Conservation (phyloP, 768 basidiomycete genomes). For the Leccinum subtestaceum region DNA sequence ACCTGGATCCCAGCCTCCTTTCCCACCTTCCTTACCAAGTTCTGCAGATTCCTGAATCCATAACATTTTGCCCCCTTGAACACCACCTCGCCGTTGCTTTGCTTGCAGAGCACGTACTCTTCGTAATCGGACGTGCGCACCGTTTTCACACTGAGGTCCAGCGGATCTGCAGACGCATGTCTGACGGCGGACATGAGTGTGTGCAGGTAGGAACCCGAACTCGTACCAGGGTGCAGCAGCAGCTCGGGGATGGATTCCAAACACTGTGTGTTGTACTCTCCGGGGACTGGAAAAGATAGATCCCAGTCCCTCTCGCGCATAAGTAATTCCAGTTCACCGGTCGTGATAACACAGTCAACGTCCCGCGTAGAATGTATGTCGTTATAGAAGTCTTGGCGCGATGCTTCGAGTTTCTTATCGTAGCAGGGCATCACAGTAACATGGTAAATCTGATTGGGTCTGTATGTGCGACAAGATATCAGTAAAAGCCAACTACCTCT, state of each 20-base stretch:
- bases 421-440: conserved; percentile 99
- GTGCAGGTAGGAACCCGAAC: conserved; percentile 91
- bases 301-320: conserved; percentile 84
- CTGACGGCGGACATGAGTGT: conserved; percentile 62
- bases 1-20: conserved; percentile 75
- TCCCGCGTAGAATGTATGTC: conserved; percentile 81
- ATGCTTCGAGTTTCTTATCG: conserved; percentile 99
- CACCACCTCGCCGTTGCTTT: conserved; percentile 53
- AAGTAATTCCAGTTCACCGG: conserved; percentile 86
- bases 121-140: conserved; percentile 78
- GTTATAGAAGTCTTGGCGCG: conserved; percentile 88
- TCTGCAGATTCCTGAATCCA: conserved; percentile 96
- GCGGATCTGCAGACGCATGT: conserved; percentile 39
- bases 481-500: background rate
- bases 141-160: conserved; percentile 51
- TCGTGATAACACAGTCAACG: conserved; percentile 96
- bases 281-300: conserved; percentile 53
- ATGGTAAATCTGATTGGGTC: conserved; percentile 89
- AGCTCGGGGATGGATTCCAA: conserved; percentile 59
- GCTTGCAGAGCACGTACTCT: conserved; percentile 57
- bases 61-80: conserved; percentile 96
- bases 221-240: conserved; percentile 75
- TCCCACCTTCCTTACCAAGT: conserved; percentile 92
- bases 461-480: conserved; percentile 29
- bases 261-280: conserved; percentile 39